phyloP scores from a whole-genome alignment of 2,329 filamentous ascomycete species.

The Aspergillus brasiliensis region DNA sequence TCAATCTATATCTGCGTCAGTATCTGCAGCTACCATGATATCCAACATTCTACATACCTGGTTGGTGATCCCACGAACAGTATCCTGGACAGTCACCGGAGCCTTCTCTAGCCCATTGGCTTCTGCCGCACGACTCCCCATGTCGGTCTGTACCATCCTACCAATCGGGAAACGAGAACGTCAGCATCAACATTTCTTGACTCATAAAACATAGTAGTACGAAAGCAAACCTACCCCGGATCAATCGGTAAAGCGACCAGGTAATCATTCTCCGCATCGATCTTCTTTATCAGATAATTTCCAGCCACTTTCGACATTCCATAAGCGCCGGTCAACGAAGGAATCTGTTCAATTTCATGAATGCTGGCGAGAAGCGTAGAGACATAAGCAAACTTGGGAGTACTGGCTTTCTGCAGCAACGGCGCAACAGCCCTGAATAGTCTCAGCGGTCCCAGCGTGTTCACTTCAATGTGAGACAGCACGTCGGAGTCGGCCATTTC shows the following conservation, averaged over 20 bases:
- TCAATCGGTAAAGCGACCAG: conserved; percentile 30
- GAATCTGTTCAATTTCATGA: conserved; percentile 25
- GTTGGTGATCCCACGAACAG: conserved; percentile 33
- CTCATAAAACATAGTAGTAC: background rate
- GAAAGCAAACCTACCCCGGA: conserved; percentile 33
- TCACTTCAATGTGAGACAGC: conserved; percentile 44
- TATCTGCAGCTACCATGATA: background rate
- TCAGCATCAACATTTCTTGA: background rate
- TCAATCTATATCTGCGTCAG: background rate
- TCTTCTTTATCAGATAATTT: conserved; percentile 24
- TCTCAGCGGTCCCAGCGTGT: conserved; percentile 36
- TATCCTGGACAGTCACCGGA: conserved; percentile 39
- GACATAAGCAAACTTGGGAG: conserved; percentile 39
- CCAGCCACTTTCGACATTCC: conserved; percentile 27
- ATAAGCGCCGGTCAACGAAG: conserved; percentile 22
- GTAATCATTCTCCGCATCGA: conserved; percentile 24
- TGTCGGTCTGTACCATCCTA: conserved; percentile 46
- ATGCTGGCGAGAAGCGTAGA: conserved; percentile 42
- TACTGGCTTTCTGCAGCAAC: conserved; percentile 29
- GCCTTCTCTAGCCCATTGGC: conserved; percentile 35
- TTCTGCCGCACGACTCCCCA: conserved; percentile 43
- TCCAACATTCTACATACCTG: conserved; percentile 12
- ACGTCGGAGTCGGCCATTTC: conserved; percentile 42
- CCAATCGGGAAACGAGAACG: background rate
- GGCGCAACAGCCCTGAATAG: conserved; percentile 40